These are phyloP conservation scores for Dothistroma septosporum DNA, from an alignment of 2,329 filamentous ascomycete genomes.

Conservation along the genomic window DNA sequence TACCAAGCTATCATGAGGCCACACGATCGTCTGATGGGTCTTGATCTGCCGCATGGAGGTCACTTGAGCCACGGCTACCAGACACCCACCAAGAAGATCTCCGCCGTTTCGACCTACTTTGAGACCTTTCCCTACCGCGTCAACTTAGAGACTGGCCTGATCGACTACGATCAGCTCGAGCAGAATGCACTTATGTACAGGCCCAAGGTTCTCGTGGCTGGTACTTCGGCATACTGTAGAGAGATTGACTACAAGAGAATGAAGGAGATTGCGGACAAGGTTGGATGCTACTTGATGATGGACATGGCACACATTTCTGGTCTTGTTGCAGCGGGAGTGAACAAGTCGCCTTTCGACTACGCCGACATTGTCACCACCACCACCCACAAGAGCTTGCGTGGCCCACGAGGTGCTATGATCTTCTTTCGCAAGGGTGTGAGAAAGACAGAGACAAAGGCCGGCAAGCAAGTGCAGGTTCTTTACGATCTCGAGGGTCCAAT, in stretches of 20 bases:
- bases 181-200: constrained; percentile 88
- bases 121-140: constrained; percentile 97
- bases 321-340: constrained; percentile 86
- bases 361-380: constrained; percentile 98
- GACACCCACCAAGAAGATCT: constrained; percentile 78
- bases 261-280: constrained; percentile 89
- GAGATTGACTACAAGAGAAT: constrained; percentile 95
- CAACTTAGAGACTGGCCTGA: constrained; percentile 83
- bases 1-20: constrained; percentile 90
- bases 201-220: constrained; percentile 92
- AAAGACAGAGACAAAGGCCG: constrained; percentile 82
- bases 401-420: constrained; percentile 98
- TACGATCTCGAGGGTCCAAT: constrained; percentile 95
- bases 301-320: constrained; percentile 99
- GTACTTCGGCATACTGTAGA: constrained; percentile 96
- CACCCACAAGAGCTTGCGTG: constrained; percentile 97
- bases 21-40: constrained; percentile 93
- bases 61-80: constrained; percentile 97
- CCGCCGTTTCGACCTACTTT: constrained; percentile 96
- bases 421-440: constrained; percentile 98
- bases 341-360: constrained; percentile 85
- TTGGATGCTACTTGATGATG: constrained; percentile 90
- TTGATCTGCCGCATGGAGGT: constrained; percentile 93
- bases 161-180: constrained; percentile 91
- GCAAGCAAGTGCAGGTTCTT: constrained; percentile 67